A percentile compares a stretch with the other conserved stretches of the same genome.
These are phyloP conservation scores for Fagus crenata DNA, from an alignment of 306 rosid species.

Conservation along the genomic window DNA sequence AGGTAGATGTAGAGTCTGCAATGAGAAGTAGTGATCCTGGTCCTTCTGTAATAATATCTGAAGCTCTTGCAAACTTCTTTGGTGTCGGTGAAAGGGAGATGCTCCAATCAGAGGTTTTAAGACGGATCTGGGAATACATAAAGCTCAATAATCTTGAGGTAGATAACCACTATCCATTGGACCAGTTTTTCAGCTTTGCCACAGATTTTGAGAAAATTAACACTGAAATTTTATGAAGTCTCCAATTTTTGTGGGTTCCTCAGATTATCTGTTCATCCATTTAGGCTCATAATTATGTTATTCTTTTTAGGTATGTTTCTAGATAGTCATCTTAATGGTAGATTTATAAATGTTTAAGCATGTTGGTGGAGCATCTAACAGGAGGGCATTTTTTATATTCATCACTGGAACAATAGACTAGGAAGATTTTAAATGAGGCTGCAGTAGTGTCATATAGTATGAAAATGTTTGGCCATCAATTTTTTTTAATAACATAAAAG, in stretches of 20 bases:
- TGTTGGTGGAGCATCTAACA: neutral
- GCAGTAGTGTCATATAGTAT: neutral
- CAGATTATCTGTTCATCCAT: neutral
- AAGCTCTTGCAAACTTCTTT: constrained; percentile 76
- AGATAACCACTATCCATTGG: neutral
- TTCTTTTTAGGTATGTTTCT: constrained; percentile 7
- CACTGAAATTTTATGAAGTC: neutral
- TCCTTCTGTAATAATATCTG: constrained; percentile 68
- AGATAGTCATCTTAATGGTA: neutral
- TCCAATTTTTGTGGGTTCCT: neutral
- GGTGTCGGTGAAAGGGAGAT: constrained; percentile 70
- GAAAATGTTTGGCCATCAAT: constrained; percentile 6
- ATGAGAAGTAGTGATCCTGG: constrained; percentile 44
- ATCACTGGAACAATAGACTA: neutral
- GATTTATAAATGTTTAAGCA: constrained; percentile 6
- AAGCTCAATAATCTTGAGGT: constrained; percentile 75
- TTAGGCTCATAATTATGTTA: constrained; percentile 2
- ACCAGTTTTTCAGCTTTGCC: neutral
- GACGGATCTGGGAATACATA: constrained; percentile 81
- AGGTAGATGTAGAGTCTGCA: constrained; percentile 50
- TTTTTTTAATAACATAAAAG: too few relatives aligned
- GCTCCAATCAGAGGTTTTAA: constrained; percentile 78
- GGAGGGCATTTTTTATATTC: neutral
- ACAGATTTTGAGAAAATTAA: neutral
- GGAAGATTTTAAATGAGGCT: neutral